These are phyloP conservation scores for Pouteria glomerata DNA, from an alignment of 148 eudicot genomes.

Conservation along the genomic window DNA sequence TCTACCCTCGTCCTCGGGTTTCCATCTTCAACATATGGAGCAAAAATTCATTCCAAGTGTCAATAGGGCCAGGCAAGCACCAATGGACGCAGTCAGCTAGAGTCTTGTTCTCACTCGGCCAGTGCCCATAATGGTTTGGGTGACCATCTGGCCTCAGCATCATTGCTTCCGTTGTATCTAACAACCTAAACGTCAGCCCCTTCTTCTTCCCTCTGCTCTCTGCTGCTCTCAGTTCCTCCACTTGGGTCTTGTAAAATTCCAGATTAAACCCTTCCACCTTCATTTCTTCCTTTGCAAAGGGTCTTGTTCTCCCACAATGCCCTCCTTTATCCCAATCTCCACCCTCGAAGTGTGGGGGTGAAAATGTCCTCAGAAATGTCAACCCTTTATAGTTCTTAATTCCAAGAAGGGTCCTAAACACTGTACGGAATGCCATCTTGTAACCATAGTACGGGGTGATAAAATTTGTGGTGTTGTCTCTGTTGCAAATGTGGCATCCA, in stretches of 20 bases:
- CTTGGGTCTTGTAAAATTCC: slow-evolving; percentile 42
- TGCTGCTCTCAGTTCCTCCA: slow-evolving; percentile 43
- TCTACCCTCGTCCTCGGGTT: too few relatives aligned
- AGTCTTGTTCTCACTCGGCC: slow-evolving; percentile 37
- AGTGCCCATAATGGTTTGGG: slow-evolving; percentile 46
- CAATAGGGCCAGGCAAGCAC: slow-evolving; percentile 73
- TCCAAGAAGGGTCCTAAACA: slow-evolving; percentile 29
- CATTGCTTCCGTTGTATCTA: slow-evolving; percentile 49
- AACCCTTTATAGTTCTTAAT: slow-evolving; percentile 27
- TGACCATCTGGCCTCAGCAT: slow-evolving; percentile 48
- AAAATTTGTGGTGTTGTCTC: slow-evolving; percentile 21
- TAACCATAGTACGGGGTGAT: slow-evolving; percentile 26
- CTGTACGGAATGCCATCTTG: slow-evolving; percentile 31
- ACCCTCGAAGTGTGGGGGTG: slow-evolving; percentile 44
- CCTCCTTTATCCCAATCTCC: slow-evolving; percentile 50
- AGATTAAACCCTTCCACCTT: slow-evolving; percentile 27
- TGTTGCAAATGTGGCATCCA: slow-evolving; percentile 36
- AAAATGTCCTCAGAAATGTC: slow-evolving; percentile 34
- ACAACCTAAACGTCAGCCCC: slow-evolving; percentile 25
- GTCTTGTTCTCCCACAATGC: slow-evolving; percentile 33
- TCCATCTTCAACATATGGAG: slow-evolving; percentile 44
- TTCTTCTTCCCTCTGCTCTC: slow-evolving; percentile 27
- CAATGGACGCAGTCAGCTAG: slow-evolving; percentile 72
- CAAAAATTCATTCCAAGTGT: slow-evolving; percentile 38
- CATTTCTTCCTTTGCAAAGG: slow-evolving; percentile 21